phyloP scores from a whole-genome alignment of 192 early-diverging fungal genomes.

The Coemansia umbellata region DNA sequence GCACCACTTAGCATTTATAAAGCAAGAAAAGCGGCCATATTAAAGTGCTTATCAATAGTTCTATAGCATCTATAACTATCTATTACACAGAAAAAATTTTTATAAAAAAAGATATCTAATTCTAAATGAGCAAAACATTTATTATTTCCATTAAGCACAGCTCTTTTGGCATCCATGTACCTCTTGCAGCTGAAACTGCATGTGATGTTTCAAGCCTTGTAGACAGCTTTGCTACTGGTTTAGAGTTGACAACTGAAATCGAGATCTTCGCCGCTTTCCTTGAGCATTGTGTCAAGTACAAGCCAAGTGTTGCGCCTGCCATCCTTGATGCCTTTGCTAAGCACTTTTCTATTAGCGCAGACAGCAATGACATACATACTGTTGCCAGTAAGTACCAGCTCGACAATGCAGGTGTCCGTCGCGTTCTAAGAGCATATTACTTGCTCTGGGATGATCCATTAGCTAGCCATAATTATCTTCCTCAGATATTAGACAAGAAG shows the following conservation, averaged over 20 bases:
- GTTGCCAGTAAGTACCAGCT: slow-evolving; percentile 1
- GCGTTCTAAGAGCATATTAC: slow-evolving; percentile 23
- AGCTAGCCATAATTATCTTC: neutral
- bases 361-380: slow-evolving; percentile 7
- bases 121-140: too few relatives aligned
- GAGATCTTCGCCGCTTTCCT: slow-evolving; percentile 13
- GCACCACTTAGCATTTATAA: too few relatives aligned
- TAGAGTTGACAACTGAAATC: neutral
- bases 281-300: slow-evolving; percentile 2
- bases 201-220: neutral
- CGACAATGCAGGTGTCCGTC: neutral
- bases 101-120: too few relatives aligned
- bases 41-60: too few relatives aligned
- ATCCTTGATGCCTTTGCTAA: slow-evolving; percentile 6
- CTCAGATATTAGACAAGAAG: neutral
- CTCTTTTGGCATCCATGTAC: neutral
- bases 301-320: neutral
- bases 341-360: neutral
- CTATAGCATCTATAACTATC: too few relatives aligned
- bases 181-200: neutral
- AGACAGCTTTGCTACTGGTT: too few relatives aligned
- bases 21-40: too few relatives aligned
- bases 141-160: neutral
- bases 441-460: slow-evolving; percentile 9
- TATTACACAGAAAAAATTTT: too few relatives aligned